Percentiles rank a stretch among this genome's conserved stretches.
phyloP scores from a whole-genome alignment of 2,329 filamentous ascomycete species.

The Penicillium italicum region DNA sequence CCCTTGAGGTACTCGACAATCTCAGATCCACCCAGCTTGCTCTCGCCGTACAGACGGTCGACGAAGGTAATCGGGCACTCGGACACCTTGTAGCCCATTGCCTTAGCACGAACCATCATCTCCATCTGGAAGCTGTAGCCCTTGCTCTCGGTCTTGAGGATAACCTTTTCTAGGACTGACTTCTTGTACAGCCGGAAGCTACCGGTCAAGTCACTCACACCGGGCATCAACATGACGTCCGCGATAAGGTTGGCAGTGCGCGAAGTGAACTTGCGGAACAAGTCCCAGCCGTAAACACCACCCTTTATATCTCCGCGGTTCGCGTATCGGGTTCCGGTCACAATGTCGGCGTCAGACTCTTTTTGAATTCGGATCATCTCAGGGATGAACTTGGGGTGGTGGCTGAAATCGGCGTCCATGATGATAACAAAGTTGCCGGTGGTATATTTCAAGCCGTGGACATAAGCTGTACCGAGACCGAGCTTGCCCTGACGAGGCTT shows the following conservation, averaged over 20 bases:
- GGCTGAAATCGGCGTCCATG: slow-evolving; percentile 99
- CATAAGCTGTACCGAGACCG: slow-evolving; percentile 93
- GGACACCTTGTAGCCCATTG: slow-evolving; percentile 87
- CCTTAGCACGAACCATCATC: slow-evolving; percentile 96
- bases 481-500: slow-evolving; percentile 91
- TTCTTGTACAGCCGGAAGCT: slow-evolving; percentile 95
- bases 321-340: slow-evolving; percentile 92
- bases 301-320: slow-evolving; percentile 60
- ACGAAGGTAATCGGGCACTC: slow-evolving; percentile 97
- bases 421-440: slow-evolving; percentile 97
- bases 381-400: slow-evolving; percentile 98
- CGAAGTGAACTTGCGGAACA: slow-evolving; percentile 72
- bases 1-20: slow-evolving; percentile 96
- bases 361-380: slow-evolving; percentile 84
- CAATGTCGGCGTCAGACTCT: slow-evolving; percentile 82
- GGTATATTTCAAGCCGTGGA: slow-evolving; percentile 85
- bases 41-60: slow-evolving; percentile 90
- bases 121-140: slow-evolving; percentile 99
- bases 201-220: slow-evolving; percentile 92
- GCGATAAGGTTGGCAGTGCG: slow-evolving; percentile 89
- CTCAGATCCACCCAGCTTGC: slow-evolving; percentile 89
- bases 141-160: slow-evolving; percentile 86
- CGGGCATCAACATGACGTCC: slow-evolving; percentile 86
- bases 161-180: slow-evolving; percentile 81
- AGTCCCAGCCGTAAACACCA: slow-evolving; percentile 94